Percentiles rank a stretch among this genome's conserved stretches.
Evolutionary conservation across 1,284 basidiomycete genomes (phyloP).

Genomic region (Athelia psychrophila): DNA sequence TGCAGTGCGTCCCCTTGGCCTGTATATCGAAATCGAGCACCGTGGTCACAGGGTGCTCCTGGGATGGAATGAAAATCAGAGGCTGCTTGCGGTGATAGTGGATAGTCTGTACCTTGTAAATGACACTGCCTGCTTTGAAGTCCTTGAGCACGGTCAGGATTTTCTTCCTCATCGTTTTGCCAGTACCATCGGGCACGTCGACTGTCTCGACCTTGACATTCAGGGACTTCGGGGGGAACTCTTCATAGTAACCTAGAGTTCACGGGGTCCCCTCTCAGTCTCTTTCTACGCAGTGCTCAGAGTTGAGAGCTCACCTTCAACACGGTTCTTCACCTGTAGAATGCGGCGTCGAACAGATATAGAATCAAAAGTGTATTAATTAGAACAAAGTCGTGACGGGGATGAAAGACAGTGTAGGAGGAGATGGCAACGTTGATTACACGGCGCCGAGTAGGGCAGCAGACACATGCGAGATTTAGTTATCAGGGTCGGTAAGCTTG

Average conservation of each 20-base stretch:
- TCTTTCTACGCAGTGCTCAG: conserved; percentile 19
- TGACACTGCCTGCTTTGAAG: conserved; percentile 64
- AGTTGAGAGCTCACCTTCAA: conserved; percentile 67
- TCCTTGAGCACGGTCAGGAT: conserved; percentile 67
- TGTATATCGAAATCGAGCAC: conserved; percentile 70
- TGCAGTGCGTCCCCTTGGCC: conserved; percentile 62
- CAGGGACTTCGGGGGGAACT: conserved; percentile 68
- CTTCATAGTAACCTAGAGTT: conserved; percentile 65
- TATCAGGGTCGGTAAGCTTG: conserved; percentile 70
- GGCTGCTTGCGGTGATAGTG: conserved; percentile 1
- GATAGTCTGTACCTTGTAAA: conserved; percentile 58
- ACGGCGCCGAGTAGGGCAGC: conserved; percentile 21
- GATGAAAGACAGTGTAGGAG: conserved; percentile 20
- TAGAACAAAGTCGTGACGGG: conserved; percentile 48
- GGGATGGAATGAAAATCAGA: conserved; percentile 3
- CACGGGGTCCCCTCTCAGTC: conserved; percentile 21
- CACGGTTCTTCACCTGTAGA: conserved; percentile 57
- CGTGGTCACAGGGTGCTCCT: conserved; percentile 73
- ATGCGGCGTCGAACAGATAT: conserved; percentile 17
- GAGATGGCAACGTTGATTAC: conserved; percentile 29
- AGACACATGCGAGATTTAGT: conserved; percentile 40
- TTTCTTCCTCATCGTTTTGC: conserved; percentile 39
- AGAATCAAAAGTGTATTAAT: conserved; percentile 51
- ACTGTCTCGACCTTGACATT: conserved; percentile 59
- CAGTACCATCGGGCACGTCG: conserved; percentile 31